Evolutionary conservation across 768 basidiomycete species (phyloP), one percentile per base, ranked within the genome.

Genomic region (Serendipita sp.): DNA sequence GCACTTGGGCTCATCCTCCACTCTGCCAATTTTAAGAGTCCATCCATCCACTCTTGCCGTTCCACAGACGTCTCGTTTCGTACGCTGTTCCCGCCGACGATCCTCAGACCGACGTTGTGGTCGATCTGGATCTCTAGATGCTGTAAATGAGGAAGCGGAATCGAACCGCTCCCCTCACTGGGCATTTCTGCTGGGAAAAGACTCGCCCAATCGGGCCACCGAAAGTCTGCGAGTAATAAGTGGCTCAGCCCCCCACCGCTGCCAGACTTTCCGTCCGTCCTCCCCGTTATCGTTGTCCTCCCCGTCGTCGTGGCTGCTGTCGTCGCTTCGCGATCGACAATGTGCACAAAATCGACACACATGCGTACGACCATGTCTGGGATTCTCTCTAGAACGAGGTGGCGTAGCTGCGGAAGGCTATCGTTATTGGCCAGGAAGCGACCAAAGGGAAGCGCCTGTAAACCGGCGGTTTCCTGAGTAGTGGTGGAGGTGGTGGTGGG

Each of bases 311-410:
- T 23, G 23, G 23, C 23, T 23, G 23, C 1, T 23, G 23, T 23
- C 11, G 16, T 10, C 10, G 52, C 28, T 30, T 30, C 52, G 52
- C 23, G 11, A 30, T 30, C 52, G 11, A 15, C 28, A 30, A 46
- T 46, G 44, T n/a, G 44, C 44, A 54, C 52, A 54, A 54, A 54
- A 10, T 54, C 52, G 52, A 54, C 52, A 30, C 52, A 54, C 52
- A 54, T 54, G 11, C 52, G 52, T 28, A 54, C 52, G 52, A 30
- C 52, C 52, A 54, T 54, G 30, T 30, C 28, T 16, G 52, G 52
- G 16, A 54, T 11, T 30, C 28, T 30, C 13, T 30, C 52, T 11
- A 54, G 23, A 15, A 30, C 28, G 28, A 54, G 15, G 11, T 11
- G 11, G 11, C 52, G 13, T 11, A 54, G 52, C 13, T 11, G 16